Percentiles rank a stretch among this genome's conserved stretches.
Evolutionary conservation across 768 basidiomycete species (phyloP).

Genomic region (Hericium rajendrae): DNA sequence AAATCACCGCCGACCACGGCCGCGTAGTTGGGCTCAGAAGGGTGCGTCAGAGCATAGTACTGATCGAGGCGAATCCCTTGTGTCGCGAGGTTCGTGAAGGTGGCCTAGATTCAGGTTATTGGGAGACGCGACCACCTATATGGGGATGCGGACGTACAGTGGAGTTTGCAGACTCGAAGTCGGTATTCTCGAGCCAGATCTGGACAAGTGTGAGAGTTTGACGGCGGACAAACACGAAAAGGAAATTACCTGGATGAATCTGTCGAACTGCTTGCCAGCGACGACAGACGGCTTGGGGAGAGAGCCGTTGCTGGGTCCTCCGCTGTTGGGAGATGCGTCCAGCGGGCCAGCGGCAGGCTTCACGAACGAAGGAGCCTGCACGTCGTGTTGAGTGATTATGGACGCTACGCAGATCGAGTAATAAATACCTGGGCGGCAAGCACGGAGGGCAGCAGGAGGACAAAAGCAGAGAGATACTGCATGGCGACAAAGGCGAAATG

Average conservation of each 20-base stretch:
- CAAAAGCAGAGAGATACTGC: neutral
- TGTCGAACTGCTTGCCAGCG: constrained; percentile 33
- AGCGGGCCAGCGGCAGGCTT: constrained; percentile 21
- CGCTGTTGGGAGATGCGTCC: constrained; percentile 27
- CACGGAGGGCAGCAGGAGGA: constrained; percentile 2
- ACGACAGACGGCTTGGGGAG: constrained; percentile 30
- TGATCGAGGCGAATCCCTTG: constrained; percentile 37
- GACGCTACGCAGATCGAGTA: neutral
- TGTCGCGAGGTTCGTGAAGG: constrained; percentile 30
- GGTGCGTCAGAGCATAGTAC: constrained; percentile 44
- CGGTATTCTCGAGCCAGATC: constrained; percentile 60
- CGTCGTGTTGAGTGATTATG: neutral
- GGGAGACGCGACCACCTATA: neutral
- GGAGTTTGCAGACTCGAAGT: constrained; percentile 28
- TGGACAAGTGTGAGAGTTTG: constrained; percentile 8
- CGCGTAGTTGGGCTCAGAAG: constrained; percentile 55
- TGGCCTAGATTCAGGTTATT: constrained; percentile 8
- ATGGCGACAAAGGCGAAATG: constrained; percentile 1
- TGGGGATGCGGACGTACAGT: neutral
- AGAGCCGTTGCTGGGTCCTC: constrained; percentile 32
- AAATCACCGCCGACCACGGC: constrained; percentile 44
- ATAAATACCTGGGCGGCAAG: constrained; percentile 1
- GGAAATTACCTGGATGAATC: constrained; percentile 28
- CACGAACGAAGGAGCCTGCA: constrained; percentile 20
- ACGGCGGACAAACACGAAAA: too few species aligned